phyloP scores from a whole-genome alignment of 2,329 filamentous ascomycete species.

The Aspergillus sp. region DNA sequence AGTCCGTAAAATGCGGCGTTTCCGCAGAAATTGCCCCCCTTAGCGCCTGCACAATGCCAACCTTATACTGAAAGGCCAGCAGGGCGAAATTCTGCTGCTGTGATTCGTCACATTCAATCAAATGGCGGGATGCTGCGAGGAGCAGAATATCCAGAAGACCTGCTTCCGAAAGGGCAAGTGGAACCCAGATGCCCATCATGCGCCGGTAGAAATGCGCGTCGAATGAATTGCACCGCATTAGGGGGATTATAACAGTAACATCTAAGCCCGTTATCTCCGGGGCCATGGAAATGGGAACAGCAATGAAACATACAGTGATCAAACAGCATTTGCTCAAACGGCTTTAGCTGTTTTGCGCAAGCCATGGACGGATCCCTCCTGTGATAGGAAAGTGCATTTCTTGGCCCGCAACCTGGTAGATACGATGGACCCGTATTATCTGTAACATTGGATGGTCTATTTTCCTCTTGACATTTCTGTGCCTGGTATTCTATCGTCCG shows the following conservation, averaged over 20 bases:
- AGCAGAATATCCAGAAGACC: conserved; percentile 17
- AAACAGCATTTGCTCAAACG: conserved; percentile 18
- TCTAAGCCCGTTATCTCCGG: not conserved
- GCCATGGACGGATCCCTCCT: conserved; percentile 19
- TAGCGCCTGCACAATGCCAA: not conserved
- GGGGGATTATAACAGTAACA: not conserved
- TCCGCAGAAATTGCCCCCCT: conserved; percentile 5
- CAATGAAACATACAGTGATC: conserved; percentile 20
- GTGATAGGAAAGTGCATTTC: conserved; percentile 1
- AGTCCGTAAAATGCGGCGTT: conserved; percentile 16
- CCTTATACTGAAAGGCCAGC: conserved; percentile 10
- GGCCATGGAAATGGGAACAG: not conserved
- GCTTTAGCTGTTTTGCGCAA: conserved; percentile 12
- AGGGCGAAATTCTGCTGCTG: not conserved
- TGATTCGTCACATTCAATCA: conserved; percentile 5
- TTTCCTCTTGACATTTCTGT: conserved; percentile 1
- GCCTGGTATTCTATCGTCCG: conserved; percentile 22
- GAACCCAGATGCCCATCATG: conserved; percentile 12
- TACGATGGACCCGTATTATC: not conserved
- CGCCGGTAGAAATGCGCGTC: not conserved
- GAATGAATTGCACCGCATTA: conserved; percentile 10
- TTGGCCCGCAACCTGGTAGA: not conserved
- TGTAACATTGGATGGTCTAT: rapidly evolving
- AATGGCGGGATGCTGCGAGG: conserved; percentile 18
- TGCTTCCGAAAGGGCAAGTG: conserved; percentile 13